Evolutionary conservation across 2,329 filamentous ascomycete genomes (phyloP).

Genomic region (Ceratocystis ficicola): DNA sequence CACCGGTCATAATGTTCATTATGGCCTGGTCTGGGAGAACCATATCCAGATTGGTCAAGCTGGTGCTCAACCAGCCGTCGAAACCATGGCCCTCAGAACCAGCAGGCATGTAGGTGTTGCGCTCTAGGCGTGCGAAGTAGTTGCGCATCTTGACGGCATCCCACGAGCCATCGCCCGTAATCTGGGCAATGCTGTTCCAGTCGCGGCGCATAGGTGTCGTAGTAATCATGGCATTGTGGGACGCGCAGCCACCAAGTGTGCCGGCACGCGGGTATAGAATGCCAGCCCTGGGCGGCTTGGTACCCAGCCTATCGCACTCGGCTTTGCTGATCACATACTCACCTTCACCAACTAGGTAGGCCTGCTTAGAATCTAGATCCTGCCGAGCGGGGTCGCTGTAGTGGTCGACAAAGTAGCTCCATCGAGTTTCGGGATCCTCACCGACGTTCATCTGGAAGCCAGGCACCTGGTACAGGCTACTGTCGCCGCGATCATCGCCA

Average conservation of each 20-base stretch:
- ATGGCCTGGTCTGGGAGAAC: conserved; percentile 28
- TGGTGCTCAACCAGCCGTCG: conserved; percentile 30
- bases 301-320: conserved; percentile 15
- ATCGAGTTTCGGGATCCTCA: conserved; percentile 30
- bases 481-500: conserved; percentile 40
- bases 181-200: conserved; percentile 31
- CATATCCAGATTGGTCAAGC: conserved; percentile 24
- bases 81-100: conserved; percentile 34
- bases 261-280: conserved; percentile 32
- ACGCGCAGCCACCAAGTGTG: conserved; percentile 31
- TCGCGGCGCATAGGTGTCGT: conserved; percentile 29
- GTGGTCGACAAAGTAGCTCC: conserved; percentile 52
- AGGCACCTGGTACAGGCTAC: conserved; percentile 26
- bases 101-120: conserved; percentile 33
- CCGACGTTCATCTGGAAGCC: conserved; percentile 26
- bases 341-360: conserved; percentile 8
- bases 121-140: conserved; percentile 35
- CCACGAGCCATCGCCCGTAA: conserved; percentile 37
- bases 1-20: conserved; percentile 26
- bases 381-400: conserved; percentile 32
- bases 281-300: conserved; percentile 27
- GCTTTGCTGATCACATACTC: conserved; percentile 16
- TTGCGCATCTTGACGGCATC: conserved; percentile 32
- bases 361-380: conserved; percentile 40
- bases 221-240: conserved; percentile 28